Percentiles rank a stretch among this genome's conserved stretches.
These are phyloP conservation scores for Daphne laureola DNA, from an alignment of 441 rosid species.

Conservation along the genomic window DNA sequence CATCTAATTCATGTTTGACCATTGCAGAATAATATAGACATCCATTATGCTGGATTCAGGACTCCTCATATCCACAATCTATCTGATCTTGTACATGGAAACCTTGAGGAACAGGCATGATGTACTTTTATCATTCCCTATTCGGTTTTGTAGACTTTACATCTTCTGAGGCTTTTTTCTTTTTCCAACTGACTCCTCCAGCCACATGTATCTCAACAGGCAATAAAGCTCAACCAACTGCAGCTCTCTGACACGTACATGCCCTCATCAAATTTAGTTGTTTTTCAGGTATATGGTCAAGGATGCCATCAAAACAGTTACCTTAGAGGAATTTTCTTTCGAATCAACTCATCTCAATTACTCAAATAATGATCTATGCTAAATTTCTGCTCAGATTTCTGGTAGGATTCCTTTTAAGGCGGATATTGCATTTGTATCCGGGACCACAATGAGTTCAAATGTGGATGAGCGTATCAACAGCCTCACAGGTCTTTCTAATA, in stretches of 20 bases:
- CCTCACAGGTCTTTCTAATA: slow-evolving; percentile 57
- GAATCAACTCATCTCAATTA: slow-evolving; percentile 3
- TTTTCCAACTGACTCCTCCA: slow-evolving; percentile 8
- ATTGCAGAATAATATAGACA: slow-evolving; percentile 59
- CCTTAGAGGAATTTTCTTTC: slow-evolving; percentile 10
- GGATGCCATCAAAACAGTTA: slow-evolving; percentile 9
- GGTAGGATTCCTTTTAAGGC: slow-evolving; percentile 60
- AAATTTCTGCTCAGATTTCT: slow-evolving; percentile 50
- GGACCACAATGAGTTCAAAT: slow-evolving; percentile 44
- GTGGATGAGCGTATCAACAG: slow-evolving; percentile 61
- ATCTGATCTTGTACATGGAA: slow-evolving; percentile 79
- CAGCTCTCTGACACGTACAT: slow-evolving; percentile 69
- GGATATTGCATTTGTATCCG: slow-evolving; percentile 80
- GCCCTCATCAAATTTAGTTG: slow-evolving; percentile 64
- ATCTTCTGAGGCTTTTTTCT: not conserved
- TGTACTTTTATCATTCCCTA: slow-evolving; percentile 7
- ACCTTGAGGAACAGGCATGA: slow-evolving; percentile 73
- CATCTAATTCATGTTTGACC: slow-evolving; percentile 10
- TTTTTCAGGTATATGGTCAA: slow-evolving; percentile 65
- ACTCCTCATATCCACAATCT: slow-evolving; percentile 93
- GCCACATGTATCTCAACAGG: slow-evolving; percentile 36
- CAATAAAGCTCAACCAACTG: slow-evolving; percentile 47
- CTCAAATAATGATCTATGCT: slow-evolving; percentile 13
- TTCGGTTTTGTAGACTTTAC: not conserved
- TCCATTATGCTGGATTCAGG: slow-evolving; percentile 88